A percentile compares a stretch with the other conserved stretches of the same genome.
These are phyloP conservation scores for Kewa caespitosa DNA, from an alignment of 179 eudicot genomes.

Conservation along the genomic window DNA sequence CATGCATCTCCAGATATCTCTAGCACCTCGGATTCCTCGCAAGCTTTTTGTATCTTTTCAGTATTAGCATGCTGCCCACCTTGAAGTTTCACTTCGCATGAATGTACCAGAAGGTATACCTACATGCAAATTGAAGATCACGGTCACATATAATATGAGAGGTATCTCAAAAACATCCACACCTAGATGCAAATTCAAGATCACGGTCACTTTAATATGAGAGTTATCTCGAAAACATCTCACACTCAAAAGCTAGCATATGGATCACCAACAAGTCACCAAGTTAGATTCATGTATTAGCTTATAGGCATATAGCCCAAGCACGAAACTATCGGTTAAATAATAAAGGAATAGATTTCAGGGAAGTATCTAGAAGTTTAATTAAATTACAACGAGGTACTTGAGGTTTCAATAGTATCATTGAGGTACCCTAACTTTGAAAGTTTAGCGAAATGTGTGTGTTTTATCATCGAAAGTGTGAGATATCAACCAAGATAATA, in stretches of 20 bases:
- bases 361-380: too few relatives aligned
- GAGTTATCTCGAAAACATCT: background rate
- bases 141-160: background rate
- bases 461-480: too few relatives aligned
- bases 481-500: too few relatives aligned
- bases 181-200: constrained; percentile 48
- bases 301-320: background rate
- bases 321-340: too few relatives aligned
- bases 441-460: too few relatives aligned
- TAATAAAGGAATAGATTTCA: too few relatives aligned
- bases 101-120: constrained; percentile 89
- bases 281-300: background rate
- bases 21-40: constrained; percentile 37
- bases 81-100: constrained; percentile 50
- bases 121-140: constrained; percentile 27
- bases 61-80: constrained; percentile 39
- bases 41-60: constrained; percentile 36
- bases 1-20: constrained; percentile 34
- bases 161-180: constrained; percentile 15
- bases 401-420: too few relatives aligned
- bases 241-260: background rate
- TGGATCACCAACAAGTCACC: background rate
- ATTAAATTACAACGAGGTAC: too few relatives aligned
- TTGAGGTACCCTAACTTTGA: too few relatives aligned
- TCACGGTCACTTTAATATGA: background rate